Percentiles rank a stretch among this genome's conserved stretches.
phyloP scores from a whole-genome alignment of 257 asterid species.

The Solanum okadae region DNA sequence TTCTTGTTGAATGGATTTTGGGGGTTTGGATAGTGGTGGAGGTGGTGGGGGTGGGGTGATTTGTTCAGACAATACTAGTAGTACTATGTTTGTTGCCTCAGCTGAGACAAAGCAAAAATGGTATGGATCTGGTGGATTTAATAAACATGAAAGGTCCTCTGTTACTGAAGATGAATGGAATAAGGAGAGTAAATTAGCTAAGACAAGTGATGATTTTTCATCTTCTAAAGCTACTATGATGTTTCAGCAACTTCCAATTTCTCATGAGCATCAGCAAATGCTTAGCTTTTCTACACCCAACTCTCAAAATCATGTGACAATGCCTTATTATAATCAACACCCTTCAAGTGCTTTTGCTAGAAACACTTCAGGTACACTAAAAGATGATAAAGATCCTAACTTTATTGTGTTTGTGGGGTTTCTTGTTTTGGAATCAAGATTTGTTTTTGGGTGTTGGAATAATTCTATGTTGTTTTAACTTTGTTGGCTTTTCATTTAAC shows the following conservation, averaged over 20 bases:
- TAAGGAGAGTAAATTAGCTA: constrained; percentile 38
- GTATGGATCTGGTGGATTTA: constrained; percentile 48
- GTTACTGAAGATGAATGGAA: constrained; percentile 41
- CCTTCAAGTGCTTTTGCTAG: constrained; percentile 25
- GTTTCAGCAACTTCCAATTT: not conserved
- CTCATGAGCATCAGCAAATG: constrained; percentile 56
- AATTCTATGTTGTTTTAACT: not conserved
- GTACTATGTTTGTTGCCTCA: constrained; percentile 7
- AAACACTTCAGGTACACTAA: constrained; percentile 3
- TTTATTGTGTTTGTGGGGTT: not conserved
- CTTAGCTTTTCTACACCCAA: constrained; percentile 76
- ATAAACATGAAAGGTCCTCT: constrained; percentile 45
- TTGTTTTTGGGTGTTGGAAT: not conserved
- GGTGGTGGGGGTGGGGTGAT: constrained; percentile 13
- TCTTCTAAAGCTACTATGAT: constrained; percentile 20
- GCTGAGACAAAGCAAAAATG: constrained; percentile 26
- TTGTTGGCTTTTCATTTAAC: not conserved
- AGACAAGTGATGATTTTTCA: constrained; percentile 26
- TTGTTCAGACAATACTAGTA: constrained; percentile 17
- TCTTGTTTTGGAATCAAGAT: not conserved
- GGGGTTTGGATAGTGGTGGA: constrained; percentile 41
- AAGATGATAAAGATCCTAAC: not conserved
- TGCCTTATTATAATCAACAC: constrained; percentile 37
- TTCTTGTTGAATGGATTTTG: constrained; percentile 54
- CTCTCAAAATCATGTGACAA: constrained; percentile 28